Evolutionary conservation across 352 stramenopile genomes (phyloP).

Genomic region (Thalassiosira sp.): DNA sequence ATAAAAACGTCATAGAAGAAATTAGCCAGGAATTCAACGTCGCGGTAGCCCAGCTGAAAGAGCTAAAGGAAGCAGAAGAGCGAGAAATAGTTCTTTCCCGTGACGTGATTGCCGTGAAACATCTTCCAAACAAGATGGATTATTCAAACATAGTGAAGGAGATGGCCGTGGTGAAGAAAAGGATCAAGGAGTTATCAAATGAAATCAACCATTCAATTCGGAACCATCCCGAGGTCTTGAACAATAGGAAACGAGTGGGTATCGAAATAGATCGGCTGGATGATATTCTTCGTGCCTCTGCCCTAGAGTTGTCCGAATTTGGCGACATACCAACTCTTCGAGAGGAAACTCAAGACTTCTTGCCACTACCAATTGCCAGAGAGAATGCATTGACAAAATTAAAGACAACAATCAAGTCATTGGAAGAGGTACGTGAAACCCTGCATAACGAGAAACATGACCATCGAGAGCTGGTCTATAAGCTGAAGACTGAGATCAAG

Average conservation of each 20-base stretch:
- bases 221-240: neutral
- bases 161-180: conserved; percentile 12
- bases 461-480: conserved; percentile 11
- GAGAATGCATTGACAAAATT: conserved; percentile 3
- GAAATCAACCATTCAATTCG: conserved; percentile 15
- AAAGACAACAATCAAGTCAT: neutral
- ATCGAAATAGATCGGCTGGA: conserved; percentile 20
- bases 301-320: neutral
- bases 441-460: conserved; percentile 15
- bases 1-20: neutral
- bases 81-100: neutral
- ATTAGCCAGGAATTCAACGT: neutral
- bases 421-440: conserved; percentile 4
- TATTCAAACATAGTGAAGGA: conserved; percentile 8
- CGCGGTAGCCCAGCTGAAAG: neutral
- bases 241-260: conserved; percentile 19
- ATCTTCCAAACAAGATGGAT: conserved; percentile 18
- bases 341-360: neutral
- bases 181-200: conserved; percentile 8
- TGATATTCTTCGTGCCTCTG: conserved; percentile 4
- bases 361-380: conserved; percentile 6
- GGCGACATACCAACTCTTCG: neutral
- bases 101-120: neutral
- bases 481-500: conserved; percentile 29
- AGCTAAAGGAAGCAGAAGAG: neutral